Percentiles rank a stretch among this genome's conserved stretches.
phyloP scores from a whole-genome alignment of 2,329 filamentous ascomycete genomes.

The Fusarium hainanense region DNA sequence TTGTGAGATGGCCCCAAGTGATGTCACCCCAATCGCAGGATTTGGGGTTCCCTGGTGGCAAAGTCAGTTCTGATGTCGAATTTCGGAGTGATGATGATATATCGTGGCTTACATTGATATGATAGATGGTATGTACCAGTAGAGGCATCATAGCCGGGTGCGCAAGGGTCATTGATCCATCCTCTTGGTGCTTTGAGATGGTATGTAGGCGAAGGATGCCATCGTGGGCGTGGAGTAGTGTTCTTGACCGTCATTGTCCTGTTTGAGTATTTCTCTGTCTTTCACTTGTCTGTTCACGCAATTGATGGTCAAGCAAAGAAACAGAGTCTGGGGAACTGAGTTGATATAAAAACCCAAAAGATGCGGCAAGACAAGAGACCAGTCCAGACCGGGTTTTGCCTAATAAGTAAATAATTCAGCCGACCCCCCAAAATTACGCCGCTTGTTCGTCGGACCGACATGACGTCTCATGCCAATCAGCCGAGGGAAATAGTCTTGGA shows the following conservation, averaged over 20 bases:
- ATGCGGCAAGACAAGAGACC: neutral
- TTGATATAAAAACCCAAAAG: neutral
- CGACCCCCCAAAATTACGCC: conserved; percentile 22
- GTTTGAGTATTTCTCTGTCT: neutral
- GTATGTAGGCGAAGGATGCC: conserved; percentile 36
- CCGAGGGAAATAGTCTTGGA: neutral
- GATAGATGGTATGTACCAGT: conserved; percentile 43
- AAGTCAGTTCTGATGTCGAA: neutral
- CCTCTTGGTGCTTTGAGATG: conserved; percentile 40
- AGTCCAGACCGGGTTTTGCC: conserved; percentile 24
- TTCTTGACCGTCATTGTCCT: conserved; percentile 23
- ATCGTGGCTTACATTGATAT: conserved; percentile 37
- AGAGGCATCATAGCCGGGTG: conserved; percentile 35
- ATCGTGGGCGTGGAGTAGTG: conserved; percentile 13
- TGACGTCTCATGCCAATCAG: conserved; percentile 17
- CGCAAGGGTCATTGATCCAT: conserved; percentile 44
- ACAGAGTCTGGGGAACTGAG: neutral
- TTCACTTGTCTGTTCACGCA: neutral
- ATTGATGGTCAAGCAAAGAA: rapidly evolving
- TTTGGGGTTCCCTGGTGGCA: conserved; percentile 50
- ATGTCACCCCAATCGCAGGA: conserved; percentile 54
- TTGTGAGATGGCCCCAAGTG: conserved; percentile 64
- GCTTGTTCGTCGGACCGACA: conserved; percentile 35
- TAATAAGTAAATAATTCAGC: conserved; percentile 38
- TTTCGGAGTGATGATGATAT: neutral